Conservation (phyloP, 2,329 filamentous ascomycete genomes). For the Colletotrichum phormii region DNA sequence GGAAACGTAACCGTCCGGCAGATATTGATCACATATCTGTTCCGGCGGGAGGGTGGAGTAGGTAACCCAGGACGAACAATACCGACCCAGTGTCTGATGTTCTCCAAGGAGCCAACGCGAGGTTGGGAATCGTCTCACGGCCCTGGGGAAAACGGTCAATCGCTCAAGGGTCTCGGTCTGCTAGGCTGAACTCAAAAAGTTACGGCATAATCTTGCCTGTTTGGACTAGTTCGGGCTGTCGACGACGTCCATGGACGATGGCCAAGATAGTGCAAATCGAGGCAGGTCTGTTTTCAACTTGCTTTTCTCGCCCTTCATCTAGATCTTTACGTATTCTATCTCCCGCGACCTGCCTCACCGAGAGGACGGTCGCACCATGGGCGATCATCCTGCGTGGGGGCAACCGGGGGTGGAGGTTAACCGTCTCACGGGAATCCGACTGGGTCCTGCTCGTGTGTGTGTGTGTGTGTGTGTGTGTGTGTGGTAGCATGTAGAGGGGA, state of each 20-base stretch:
- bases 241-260: neutral
- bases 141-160: neutral
- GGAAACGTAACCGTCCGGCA: neutral
- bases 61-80: neutral
- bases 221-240: neutral
- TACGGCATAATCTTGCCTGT: neutral
- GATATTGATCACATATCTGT: neutral
- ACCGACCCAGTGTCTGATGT: neutral
- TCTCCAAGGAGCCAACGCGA: neutral
- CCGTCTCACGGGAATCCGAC: neutral
- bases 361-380: constrained; percentile 15
- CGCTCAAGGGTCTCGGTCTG: neutral
- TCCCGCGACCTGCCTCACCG: constrained; percentile 15
- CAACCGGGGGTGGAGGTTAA: neutral
- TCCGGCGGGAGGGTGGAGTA: neutral
- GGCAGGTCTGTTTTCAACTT: neutral
- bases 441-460: neutral
- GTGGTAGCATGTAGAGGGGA: neutral
- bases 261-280: neutral
- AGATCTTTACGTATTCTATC: constrained; percentile 6
- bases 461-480: neutral
- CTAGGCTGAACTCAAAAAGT: constrained; percentile 30
- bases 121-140: neutral
- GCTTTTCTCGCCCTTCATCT: neutral
- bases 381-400: constrained; percentile 28